Evolutionary conservation across 768 basidiomycete species (phyloP).

Genomic region (Suillus brevipes): DNA sequence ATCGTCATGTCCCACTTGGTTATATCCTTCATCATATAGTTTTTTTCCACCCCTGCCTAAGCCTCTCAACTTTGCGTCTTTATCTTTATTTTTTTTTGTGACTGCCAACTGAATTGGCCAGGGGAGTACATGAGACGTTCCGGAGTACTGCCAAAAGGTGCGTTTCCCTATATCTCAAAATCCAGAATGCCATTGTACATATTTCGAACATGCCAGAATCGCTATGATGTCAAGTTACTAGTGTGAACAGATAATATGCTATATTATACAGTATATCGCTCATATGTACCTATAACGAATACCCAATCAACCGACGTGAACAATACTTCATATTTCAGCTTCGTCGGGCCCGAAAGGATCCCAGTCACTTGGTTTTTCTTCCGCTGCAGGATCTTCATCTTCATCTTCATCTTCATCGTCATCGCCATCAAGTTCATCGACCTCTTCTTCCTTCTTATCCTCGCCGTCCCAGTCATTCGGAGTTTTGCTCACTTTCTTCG

Average conservation of each 20-base stretch:
- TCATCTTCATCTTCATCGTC: neutral
- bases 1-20: neutral
- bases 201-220: neutral
- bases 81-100: neutral
- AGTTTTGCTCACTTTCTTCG: slow-evolving; percentile 30
- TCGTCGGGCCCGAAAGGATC: slow-evolving; percentile 31
- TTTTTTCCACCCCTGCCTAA: neutral
- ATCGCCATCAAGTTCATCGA: slow-evolving; percentile 20
- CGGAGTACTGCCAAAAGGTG: neutral
- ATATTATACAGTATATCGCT: neutral
- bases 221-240: neutral
- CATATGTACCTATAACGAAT: neutral
- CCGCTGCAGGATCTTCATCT: slow-evolving; percentile 21
- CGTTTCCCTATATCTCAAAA: neutral
- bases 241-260: neutral
- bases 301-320: neutral
- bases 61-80: neutral
- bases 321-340: slow-evolving; percentile 18
- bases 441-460: slow-evolving; percentile 20
- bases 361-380: slow-evolving; percentile 33
- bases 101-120: neutral
- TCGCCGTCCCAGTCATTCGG: slow-evolving; percentile 14
- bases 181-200: neutral
- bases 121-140: neutral
- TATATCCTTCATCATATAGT: slow-evolving; percentile 1